Evolutionary conservation across 129 eudicot genomes (phyloP), one percentile per base, ranked within the genome.

Genomic region (Arctium lappa): DNA sequence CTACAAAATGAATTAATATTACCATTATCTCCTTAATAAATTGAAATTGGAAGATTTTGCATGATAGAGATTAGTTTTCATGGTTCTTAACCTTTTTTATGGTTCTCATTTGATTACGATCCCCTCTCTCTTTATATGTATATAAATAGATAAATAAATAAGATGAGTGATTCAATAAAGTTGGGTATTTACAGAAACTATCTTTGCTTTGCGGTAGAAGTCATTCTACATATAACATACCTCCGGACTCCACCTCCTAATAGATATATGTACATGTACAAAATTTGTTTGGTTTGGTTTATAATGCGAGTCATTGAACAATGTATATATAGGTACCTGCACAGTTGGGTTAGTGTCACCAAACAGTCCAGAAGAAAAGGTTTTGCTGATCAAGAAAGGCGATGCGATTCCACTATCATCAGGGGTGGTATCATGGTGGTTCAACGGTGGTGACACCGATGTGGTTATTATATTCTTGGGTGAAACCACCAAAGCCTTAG

Each of bases 341-440:
- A 86, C 83, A 11, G 84, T 80, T 42, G 93, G 93, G 6, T 38
- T 89, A 16, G 36, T 89, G 29, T n/a, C 60, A 31, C 90, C 90
- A 68, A 79, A 80, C 34, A 65, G 82, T 62, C 13, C 73, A 30
- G 12, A 88, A 77, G 90, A 86, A 37, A 72, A 75, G 18, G 87
- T 89, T 8, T 10, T 87, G 0, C 13, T 66, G 36, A 31, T 85
- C 75, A 87, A 89, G 53, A 69, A 87, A 36, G 93, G 90, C 15
- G 90, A 89, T 73, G 87, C 82, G 2, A 56, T 89, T 9, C 87
- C 90, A 8, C 76, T 89, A 7, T 73, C 89, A 13, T 32, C 80
- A 31, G 90, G 89, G 2, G 78, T 36, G 0, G 86, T 87, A 15
- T 87, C 93, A 5, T 89, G 93, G 93, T 89, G 91, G 90, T 89